Evolutionary conservation across 2,329 filamentous ascomycete genomes (phyloP).

Genomic region (Colletotrichum shisoi): DNA sequence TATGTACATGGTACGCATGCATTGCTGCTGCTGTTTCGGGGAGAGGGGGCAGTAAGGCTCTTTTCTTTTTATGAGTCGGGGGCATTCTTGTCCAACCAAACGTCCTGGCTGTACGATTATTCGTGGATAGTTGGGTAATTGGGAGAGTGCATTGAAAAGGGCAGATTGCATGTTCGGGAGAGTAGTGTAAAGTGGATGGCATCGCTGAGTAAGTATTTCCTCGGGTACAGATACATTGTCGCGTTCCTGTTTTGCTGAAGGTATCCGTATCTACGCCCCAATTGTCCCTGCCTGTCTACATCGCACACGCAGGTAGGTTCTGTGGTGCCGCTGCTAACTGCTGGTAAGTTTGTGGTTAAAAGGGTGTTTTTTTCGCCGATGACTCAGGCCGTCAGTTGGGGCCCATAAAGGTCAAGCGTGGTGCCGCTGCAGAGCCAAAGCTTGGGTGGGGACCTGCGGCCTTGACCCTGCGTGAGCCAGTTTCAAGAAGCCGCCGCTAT

Average conservation of each 20-base stretch:
- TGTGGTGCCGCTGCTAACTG: no score
- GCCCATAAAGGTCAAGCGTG: no score
- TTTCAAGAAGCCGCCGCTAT: slow-evolving; percentile 36
- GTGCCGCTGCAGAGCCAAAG: slow-evolving; percentile 26
- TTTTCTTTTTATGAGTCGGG: neutral
- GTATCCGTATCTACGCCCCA: no score
- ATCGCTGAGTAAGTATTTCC: slow-evolving; percentile 26
- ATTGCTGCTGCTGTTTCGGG: neutral
- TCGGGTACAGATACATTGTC: slow-evolving; percentile 24
- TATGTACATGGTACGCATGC: neutral
- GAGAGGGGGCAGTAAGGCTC: no score
- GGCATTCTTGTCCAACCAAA: no score
- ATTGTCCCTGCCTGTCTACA: no score
- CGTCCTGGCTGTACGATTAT: neutral
- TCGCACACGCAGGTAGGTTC: no score
- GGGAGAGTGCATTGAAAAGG: slow-evolving; percentile 29
- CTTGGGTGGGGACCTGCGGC: slow-evolving; percentile 23
- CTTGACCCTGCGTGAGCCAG: slow-evolving; percentile 36
- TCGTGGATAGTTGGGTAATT: neutral
- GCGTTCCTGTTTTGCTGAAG: neutral
- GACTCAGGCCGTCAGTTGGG: no score
- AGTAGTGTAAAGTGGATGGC: neutral
- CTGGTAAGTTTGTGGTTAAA: no score
- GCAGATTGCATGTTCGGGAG: slow-evolving; percentile 31
- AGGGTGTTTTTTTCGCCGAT: no score